phyloP scores from a whole-genome alignment of 257 asterid species.

The Nyctanthes arbortristis region DNA sequence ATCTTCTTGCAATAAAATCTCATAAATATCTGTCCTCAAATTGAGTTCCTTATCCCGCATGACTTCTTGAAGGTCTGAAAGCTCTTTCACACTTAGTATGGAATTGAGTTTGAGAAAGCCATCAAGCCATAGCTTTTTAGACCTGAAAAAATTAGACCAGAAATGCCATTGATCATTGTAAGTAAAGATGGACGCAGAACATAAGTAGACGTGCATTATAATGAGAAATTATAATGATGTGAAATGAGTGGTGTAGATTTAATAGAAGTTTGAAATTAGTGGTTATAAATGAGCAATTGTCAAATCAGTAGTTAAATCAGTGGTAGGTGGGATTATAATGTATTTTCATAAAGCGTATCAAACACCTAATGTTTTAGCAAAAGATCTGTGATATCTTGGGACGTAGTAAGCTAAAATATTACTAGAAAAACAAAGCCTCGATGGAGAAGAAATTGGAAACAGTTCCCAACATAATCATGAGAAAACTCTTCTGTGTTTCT shows the following conservation, averaged over 20 bases:
- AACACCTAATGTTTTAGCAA: neutral
- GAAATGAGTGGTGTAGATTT: no score
- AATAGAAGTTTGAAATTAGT: no score
- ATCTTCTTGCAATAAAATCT: conserved; percentile 85
- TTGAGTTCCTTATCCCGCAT: conserved; percentile 97
- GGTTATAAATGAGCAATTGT: no score
- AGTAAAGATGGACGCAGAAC: neutral
- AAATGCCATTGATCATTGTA: neutral
- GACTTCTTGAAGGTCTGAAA: conserved; percentile 93
- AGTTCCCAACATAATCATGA: neutral
- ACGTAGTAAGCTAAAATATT: neutral
- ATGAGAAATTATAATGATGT: no score
- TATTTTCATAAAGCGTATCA: neutral
- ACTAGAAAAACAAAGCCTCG: neutral
- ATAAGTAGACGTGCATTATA: no score
- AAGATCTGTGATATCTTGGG: neutral
- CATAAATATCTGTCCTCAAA: conserved; percentile 93
- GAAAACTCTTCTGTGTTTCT: no score
- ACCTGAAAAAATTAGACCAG: conserved; percentile 49
- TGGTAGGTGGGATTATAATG: no score
- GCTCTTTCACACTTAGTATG: conserved; percentile 73
- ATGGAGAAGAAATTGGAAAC: neutral
- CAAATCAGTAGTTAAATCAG: no score
- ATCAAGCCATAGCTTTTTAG: conserved; percentile 89
- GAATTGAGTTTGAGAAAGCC: conserved; percentile 72